Conservation (phyloP, 2,329 filamentous ascomycete genomes). For the Botrytis fabae region DNA sequence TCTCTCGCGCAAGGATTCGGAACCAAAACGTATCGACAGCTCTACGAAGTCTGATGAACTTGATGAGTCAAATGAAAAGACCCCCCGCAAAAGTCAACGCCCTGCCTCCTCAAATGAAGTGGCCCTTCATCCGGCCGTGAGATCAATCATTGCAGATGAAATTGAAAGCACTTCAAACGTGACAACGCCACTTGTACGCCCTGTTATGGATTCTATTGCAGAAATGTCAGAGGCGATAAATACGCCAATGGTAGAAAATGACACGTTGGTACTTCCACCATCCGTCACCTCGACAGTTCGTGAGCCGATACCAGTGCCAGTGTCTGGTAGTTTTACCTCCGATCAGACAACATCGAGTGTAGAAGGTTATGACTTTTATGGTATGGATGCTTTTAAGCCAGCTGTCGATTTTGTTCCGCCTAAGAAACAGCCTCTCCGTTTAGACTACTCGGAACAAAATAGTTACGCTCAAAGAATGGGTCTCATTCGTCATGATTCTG, state of each 20-base stretch:
- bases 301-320: constrained; percentile 36
- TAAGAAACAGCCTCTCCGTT: constrained; percentile 44
- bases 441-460: constrained; percentile 38
- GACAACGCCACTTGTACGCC: constrained; percentile 58
- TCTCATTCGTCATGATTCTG: constrained; percentile 54
- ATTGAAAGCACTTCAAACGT: constrained; percentile 64
- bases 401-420: constrained; percentile 56
- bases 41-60: constrained; percentile 27
- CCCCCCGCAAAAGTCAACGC: constrained; percentile 32
- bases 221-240: constrained; percentile 33
- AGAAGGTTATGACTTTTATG: constrained; percentile 67
- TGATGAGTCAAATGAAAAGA: constrained; percentile 31
- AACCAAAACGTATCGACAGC: constrained; percentile 25
- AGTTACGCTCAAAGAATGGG: constrained; percentile 31
- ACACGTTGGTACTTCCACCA: constrained; percentile 36
- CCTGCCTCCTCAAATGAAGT: constrained; percentile 25
- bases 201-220: constrained; percentile 44
- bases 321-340: constrained; percentile 26
- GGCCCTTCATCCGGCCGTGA: constrained; percentile 28
- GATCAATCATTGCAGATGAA: constrained; percentile 43
- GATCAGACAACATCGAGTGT: constrained; percentile 33
- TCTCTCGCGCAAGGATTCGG: constrained; percentile 31
- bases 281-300: constrained; percentile 32
- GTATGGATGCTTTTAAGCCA: constrained; percentile 52
- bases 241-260: constrained; percentile 39